phyloP scores from a whole-genome alignment of 2,329 filamentous ascomycete genomes.

The Sarocladium brachiariae region DNA sequence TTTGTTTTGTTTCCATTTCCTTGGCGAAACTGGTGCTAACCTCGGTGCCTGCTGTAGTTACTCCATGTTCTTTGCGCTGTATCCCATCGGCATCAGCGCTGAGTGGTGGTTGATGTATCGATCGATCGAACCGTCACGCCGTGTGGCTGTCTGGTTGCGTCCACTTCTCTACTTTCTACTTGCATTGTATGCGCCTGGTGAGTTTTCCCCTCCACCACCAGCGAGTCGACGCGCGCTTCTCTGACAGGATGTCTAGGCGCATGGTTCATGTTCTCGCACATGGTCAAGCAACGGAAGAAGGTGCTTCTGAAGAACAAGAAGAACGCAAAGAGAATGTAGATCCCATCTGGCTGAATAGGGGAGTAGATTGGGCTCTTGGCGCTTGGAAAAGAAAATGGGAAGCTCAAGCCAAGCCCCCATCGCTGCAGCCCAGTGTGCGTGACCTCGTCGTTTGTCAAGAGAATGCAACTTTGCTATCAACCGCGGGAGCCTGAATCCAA shows the following conservation, averaged over 20 bases:
- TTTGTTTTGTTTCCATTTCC: background rate
- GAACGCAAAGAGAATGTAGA: too few relatives aligned
- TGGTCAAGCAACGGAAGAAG: slow-evolving; percentile 1
- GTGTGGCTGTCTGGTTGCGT: background rate
- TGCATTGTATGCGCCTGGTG: background rate
- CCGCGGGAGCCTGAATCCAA: too few relatives aligned
- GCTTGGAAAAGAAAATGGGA: too few relatives aligned
- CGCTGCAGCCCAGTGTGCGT: too few relatives aligned
- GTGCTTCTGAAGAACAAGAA: too few relatives aligned
- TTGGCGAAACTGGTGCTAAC: background rate
- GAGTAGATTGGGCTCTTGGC: too few relatives aligned
- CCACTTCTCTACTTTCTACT: background rate
- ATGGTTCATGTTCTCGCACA: slow-evolving; percentile 2
- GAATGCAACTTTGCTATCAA: too few relatives aligned
- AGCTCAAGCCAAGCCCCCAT: too few relatives aligned
- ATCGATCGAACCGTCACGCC: background rate
- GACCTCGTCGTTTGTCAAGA: too few relatives aligned
- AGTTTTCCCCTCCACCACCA: background rate
- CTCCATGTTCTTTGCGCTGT: slow-evolving; percentile 5
- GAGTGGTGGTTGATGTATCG: slow-evolving; percentile 6
- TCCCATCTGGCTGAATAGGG: too few relatives aligned
- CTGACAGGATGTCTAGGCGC: background rate
- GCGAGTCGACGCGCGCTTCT: too few relatives aligned
- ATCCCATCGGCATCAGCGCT: background rate
- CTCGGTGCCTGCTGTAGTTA: background rate